Percentiles rank a stretch among this genome's conserved stretches.
Evolutionary conservation across 495 filamentous ascomycete genomes (phyloP).

Genomic region (Neurospora africana): DNA sequence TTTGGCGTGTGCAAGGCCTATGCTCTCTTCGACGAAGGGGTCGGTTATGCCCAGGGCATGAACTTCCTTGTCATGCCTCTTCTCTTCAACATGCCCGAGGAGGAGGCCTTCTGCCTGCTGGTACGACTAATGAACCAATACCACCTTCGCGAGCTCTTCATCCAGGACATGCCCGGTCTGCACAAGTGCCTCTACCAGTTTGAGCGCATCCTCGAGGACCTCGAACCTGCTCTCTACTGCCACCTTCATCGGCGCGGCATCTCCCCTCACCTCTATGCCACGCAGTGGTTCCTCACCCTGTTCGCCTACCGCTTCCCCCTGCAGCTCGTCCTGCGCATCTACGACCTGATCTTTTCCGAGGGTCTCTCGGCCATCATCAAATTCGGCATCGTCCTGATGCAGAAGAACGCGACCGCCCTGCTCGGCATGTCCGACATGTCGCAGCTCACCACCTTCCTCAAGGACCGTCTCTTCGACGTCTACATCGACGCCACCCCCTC

Average conservation of each 20-base stretch:
- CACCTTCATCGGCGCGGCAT: conserved; percentile 84
- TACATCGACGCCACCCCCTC: conserved; percentile 93
- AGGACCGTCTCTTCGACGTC: conserved; percentile 88
- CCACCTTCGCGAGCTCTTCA: conserved; percentile 82
- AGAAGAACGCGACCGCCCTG: conserved; percentile 73
- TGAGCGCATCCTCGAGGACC: conserved; percentile 85
- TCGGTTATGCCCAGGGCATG: conserved; percentile 98
- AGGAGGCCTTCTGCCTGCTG: conserved; percentile 89
- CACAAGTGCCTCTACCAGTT: conserved; percentile 92
- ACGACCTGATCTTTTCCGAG: conserved; percentile 93
- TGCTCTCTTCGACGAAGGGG: conserved; percentile 84
- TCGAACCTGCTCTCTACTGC: conserved; percentile 89
- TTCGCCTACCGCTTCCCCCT: conserved; percentile 97
- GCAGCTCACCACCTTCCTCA: conserved; percentile 74
- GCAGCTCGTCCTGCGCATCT: conserved; percentile 90
- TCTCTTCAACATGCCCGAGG: conserved; percentile 96
- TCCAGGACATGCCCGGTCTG: conserved; percentile 91
- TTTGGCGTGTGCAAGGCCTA: conserved; percentile 97
- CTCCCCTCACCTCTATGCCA: conserved; percentile 86
- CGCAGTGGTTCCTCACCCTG: conserved; percentile 98
- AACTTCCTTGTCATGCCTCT: conserved; percentile 98
- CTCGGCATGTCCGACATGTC: conserved; percentile 85
- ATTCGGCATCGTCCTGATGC: conserved; percentile 91
- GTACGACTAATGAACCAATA: conserved; percentile 96
- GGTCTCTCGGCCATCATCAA: conserved; percentile 86